These are phyloP conservation scores for Pythium guiyangense DNA, from an alignment of 352 stramenopile genomes.

Conservation along the genomic window DNA sequence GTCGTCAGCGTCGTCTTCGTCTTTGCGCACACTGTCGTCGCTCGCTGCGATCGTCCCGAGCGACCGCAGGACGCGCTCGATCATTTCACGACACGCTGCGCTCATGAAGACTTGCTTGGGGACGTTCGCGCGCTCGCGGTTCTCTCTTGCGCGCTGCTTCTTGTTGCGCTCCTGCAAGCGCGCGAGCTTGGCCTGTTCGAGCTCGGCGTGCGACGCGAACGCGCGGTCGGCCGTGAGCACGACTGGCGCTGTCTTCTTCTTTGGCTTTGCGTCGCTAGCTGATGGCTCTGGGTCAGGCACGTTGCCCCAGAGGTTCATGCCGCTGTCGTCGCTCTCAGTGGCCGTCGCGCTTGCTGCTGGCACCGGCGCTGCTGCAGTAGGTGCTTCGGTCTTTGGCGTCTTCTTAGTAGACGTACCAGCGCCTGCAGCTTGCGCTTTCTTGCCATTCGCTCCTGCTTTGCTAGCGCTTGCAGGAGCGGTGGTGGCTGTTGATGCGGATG, in stretches of 20 bases:
- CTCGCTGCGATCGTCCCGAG: constrained; percentile 23
- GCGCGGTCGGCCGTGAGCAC: constrained; percentile 69
- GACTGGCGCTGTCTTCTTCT: constrained; percentile 13
- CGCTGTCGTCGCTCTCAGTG: background rate
- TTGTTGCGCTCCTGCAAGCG: constrained; percentile 64
- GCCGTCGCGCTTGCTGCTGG: background rate
- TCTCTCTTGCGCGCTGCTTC: constrained; percentile 80
- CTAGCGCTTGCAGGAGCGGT: background rate
- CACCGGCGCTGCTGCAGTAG: background rate
- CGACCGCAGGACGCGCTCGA: constrained; percentile 78
- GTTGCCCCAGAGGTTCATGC: constrained; percentile 41
- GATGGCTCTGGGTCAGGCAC: constrained; percentile 6
- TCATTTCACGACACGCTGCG: constrained; percentile 74
- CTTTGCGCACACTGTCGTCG: constrained; percentile 12
- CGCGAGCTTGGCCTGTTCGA: constrained; percentile 53
- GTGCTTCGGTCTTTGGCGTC: background rate
- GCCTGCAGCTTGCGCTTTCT: too few species aligned
- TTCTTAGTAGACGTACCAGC: background rate
- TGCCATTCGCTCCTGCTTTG: background rate
- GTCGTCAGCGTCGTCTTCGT: constrained; percentile 5
- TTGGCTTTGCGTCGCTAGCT: constrained; percentile 1
- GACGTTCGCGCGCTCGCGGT: constrained; percentile 88
- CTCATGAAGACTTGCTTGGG: constrained; percentile 91
- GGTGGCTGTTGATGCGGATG: constrained; percentile 2
- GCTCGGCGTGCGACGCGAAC: constrained; percentile 73